phyloP scores from a whole-genome alignment of 345 rosid species.

The Eutrema heterophyllum region DNA sequence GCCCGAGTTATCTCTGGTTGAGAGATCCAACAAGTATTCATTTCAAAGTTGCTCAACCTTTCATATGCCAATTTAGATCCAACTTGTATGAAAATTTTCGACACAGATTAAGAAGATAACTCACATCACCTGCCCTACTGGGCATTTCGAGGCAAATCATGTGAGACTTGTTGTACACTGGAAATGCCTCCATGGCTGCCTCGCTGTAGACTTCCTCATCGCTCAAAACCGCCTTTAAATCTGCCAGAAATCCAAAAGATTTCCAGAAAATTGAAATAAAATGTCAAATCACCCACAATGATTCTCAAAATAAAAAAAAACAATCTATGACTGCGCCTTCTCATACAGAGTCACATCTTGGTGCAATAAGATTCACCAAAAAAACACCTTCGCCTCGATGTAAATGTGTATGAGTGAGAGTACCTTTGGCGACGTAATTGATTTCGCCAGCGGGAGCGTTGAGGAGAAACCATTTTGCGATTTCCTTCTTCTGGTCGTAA shows the following conservation, averaged over 20 bases:
- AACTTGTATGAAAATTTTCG: background rate
- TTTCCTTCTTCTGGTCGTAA: slow-evolving; percentile 79
- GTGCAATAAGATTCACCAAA: background rate
- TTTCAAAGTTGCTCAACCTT: background rate
- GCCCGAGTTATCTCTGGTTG: background rate
- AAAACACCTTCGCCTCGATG: background rate
- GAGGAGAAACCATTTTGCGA: slow-evolving; percentile 98
- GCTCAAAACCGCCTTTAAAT: slow-evolving; percentile 66
- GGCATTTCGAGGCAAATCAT: slow-evolving; percentile 87
- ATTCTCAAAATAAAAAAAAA: slow-evolving; percentile 1
- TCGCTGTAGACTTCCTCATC: slow-evolving; percentile 63
- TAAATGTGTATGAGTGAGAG: background rate
- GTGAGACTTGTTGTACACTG: slow-evolving; percentile 82
- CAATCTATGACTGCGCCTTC: background rate
- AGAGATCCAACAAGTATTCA: background rate
- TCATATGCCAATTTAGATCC: background rate
- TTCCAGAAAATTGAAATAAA: background rate
- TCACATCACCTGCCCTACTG: slow-evolving; percentile 60
- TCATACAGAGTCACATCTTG: background rate
- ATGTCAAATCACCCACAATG: background rate
- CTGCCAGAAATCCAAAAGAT: slow-evolving; percentile 32
- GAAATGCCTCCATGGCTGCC: slow-evolving; percentile 83
- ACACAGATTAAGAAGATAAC: slow-evolving; percentile 17
- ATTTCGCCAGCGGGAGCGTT: slow-evolving; percentile 96
- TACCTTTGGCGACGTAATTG: slow-evolving; percentile 93